A percentile compares a stretch with the other conserved stretches of the same genome.
Conservation (phyloP, 2,329 filamentous ascomycete species). For the Colletotrichum noveboracense region DNA sequence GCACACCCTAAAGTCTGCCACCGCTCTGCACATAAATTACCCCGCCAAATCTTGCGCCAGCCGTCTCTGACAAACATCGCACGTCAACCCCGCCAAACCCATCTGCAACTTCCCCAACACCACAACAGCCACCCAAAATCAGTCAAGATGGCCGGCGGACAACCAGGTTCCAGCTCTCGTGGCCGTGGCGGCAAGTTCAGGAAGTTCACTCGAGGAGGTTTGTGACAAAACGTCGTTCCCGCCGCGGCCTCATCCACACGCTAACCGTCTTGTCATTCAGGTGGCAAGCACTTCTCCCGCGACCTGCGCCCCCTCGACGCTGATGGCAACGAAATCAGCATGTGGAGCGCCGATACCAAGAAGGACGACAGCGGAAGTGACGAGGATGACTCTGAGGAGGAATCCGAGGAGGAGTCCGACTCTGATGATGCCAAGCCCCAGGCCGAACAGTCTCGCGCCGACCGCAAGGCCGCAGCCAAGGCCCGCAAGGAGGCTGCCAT, state of each 20-base stretch:
- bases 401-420: slow-evolving; percentile 51
- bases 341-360: slow-evolving; percentile 74
- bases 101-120: neutral
- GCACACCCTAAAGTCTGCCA: neutral
- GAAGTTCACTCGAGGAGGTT: slow-evolving; percentile 92
- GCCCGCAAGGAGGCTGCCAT: slow-evolving; percentile 90
- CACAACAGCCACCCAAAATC: slow-evolving; percentile 1
- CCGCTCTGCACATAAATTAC: slow-evolving; percentile 9
- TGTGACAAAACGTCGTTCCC: slow-evolving; percentile 29
- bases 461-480: slow-evolving; percentile 87
- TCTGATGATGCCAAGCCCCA: slow-evolving; percentile 56
- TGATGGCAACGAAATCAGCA: slow-evolving; percentile 86
- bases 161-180: slow-evolving; percentile 60
- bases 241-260: neutral
- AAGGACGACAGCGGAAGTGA: slow-evolving; percentile 54
- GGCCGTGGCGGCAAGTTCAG: slow-evolving; percentile 93
- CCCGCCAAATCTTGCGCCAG: slow-evolving; percentile 11
- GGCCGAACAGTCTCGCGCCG: slow-evolving; percentile 73
- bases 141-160: slow-evolving; percentile 51
- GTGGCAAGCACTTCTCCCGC: slow-evolving; percentile 94
- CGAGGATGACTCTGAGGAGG: slow-evolving; percentile 58
- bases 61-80: slow-evolving; percentile 10
- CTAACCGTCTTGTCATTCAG: slow-evolving; percentile 49
- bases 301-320: slow-evolving; percentile 87
- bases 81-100: slow-evolving; percentile 23